Evolutionary conservation across 257 asterid genomes (phyloP), one percentile per base, ranked within the genome.

Genomic region (Henckelia pumila): DNA sequence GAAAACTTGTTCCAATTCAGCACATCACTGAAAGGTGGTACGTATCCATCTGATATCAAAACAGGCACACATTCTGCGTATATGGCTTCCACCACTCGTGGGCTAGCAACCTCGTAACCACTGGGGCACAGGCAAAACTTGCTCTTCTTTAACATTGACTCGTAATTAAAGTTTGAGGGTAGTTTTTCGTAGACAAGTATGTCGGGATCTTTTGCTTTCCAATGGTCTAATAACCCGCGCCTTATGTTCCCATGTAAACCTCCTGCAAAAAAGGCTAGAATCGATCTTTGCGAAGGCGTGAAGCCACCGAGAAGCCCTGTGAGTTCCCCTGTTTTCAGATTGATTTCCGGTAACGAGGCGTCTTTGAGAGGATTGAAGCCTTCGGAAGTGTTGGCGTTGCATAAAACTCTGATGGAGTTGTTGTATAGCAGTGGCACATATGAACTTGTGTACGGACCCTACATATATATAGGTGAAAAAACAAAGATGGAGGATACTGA

Each of bases 351-450:
- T 44, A 83, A 56, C 0, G 88, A 68, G 26, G 76, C 86, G 62
- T 85, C 88, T 68, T 79, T 83, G 1, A 67, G 26, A 19, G 86
- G 86, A 56, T 76, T 75, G 33, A 83, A 85, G 62, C 85, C 85
- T 75, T 85, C 88, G 16, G 85, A 80, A 13, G 77, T 77, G 30
- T 85, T 85, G 17, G 91, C 88, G 63, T 85, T 85, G 74, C 88
- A 85, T 30, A 85, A 56, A 10, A 77, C 91, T 63, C 88, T 75
- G 22, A 82, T 81, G 59, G 83, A 81, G 67, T 73, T 80, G 64
- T 79, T 77, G 78, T 72, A 79, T 11, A 83, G 65, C 5, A 73
- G 56, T 35, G 88, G 86, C 6, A 76, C 81, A 53, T 47, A 59
- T 13, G 70, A 35, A 1, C 88, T 73, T 28, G 82, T 32, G 64